phyloP scores from a whole-genome alignment of 2,329 filamentous ascomycete genomes.

The Aaosphaeria pasadenensis region DNA sequence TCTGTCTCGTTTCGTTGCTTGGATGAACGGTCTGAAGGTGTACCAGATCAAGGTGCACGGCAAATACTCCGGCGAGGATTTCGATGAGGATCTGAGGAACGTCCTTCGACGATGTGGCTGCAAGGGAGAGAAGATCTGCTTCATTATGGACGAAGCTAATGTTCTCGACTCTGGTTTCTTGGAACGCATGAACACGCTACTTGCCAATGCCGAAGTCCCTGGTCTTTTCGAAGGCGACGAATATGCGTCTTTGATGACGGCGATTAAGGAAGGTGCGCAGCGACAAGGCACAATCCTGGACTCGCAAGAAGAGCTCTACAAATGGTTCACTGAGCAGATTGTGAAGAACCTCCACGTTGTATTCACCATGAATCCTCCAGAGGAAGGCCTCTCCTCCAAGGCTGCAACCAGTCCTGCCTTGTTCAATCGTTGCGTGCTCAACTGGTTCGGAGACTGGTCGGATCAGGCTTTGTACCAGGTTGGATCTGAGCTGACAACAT shows the following conservation, averaged over 20 bases:
- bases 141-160: slow-evolving; percentile 99
- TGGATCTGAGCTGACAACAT: slow-evolving; percentile 89
- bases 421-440: slow-evolving; percentile 99
- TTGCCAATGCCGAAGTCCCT: slow-evolving; percentile 98
- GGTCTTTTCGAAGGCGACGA: slow-evolving; percentile 99
- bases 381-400: slow-evolving; percentile 91
- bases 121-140: slow-evolving; percentile 99
- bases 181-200: slow-evolving; percentile 97
- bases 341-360: slow-evolving; percentile 99
- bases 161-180: slow-evolving; percentile 98
- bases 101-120: slow-evolving; percentile 92
- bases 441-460: slow-evolving; percentile 99
- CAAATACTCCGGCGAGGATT: slow-evolving; percentile 97
- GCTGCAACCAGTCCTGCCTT: slow-evolving; percentile 95
- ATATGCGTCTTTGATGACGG: slow-evolving; percentile 96
- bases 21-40: slow-evolving; percentile 99
- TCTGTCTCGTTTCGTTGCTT: slow-evolving; percentile 93
- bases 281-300: slow-evolving; percentile 92
- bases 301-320: slow-evolving; percentile 98
- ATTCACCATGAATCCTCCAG: slow-evolving; percentile 99
- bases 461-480: slow-evolving; percentile 99
- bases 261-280: slow-evolving; percentile 97
- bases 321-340: slow-evolving; percentile 99
- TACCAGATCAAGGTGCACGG: slow-evolving; percentile 99
- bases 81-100: slow-evolving; percentile 93